These are phyloP conservation scores for Saccharum spontaneum DNA, from an alignment of 176 grass and related monocot species.

Conservation along the genomic window DNA sequence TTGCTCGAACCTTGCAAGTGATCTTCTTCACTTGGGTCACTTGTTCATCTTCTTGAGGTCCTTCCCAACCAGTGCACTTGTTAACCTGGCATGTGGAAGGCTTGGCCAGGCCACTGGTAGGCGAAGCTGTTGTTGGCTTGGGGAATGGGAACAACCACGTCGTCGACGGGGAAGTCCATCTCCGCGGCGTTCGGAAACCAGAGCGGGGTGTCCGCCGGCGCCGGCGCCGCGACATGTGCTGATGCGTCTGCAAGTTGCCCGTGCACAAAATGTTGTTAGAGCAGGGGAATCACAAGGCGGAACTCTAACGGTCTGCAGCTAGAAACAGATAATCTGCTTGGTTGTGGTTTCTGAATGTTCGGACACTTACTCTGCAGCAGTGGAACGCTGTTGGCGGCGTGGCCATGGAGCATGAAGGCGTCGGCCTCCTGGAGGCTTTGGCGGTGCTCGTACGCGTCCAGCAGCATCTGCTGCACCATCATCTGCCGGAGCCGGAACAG, in stretches of 20 bases:
- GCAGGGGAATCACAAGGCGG: neutral
- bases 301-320: neutral
- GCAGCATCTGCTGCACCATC: constrained; percentile 26
- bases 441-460: constrained; percentile 50
- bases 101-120: constrained; percentile 19
- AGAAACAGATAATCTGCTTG: neutral
- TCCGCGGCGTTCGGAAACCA: constrained; percentile 40
- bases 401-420: neutral
- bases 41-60: neutral
- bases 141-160: neutral
- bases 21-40: constrained; percentile 3
- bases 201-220: neutral
- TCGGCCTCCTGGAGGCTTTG: constrained; percentile 48
- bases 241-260: constrained; percentile 37
- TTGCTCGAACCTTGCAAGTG: neutral
- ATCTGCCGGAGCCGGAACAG: constrained; percentile 1
- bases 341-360: neutral
- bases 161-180: constrained; percentile 13
- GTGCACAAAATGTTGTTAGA: constrained; percentile 15
- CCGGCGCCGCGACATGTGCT: neutral
- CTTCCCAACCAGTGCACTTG: neutral
- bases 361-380: constrained; percentile 55
- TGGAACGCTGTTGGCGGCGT: constrained; percentile 25
- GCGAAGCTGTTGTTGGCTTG: neutral
- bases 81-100: constrained; percentile 34